Conservation (phyloP, 2,329 filamentous ascomycete species). For the Penicillium sp. region DNA sequence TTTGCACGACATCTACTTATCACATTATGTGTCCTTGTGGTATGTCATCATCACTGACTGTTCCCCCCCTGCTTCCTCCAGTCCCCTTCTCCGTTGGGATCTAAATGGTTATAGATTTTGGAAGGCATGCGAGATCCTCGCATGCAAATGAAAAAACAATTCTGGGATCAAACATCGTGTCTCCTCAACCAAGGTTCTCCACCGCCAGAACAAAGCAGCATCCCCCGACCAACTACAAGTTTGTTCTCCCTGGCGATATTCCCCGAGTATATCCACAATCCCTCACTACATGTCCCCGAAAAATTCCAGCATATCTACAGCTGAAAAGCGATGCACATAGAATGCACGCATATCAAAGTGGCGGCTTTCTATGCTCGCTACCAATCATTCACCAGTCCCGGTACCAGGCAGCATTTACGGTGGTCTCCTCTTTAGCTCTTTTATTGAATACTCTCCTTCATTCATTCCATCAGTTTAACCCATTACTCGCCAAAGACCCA, state of each 20-base stretch:
- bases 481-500: conserved; percentile 9
- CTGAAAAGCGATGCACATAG: conserved; percentile 13
- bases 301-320: conserved; percentile 13
- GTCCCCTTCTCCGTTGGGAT: background rate
- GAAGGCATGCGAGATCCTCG: conserved; percentile 22
- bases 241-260: conserved; percentile 14
- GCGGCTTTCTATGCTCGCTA: background rate
- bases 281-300: conserved; percentile 11
- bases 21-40: background rate
- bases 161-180: conserved; percentile 13
- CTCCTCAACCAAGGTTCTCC: background rate
- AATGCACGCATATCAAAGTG: conserved; percentile 9
- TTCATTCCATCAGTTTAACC: conserved; percentile 15
- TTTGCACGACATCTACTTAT: background rate
- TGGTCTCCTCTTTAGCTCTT: conserved; percentile 17
- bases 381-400: conserved; percentile 11
- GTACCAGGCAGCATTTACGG: conserved; percentile 20
- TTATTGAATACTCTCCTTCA: conserved; percentile 20
- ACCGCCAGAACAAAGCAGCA: background rate
- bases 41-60: background rate
- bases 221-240: background rate
- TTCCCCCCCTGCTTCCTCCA: no score
- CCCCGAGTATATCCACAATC: conserved; percentile 13
- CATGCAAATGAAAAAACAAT: conserved; percentile 17
- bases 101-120: conserved; percentile 15